Evolutionary conservation across 495 filamentous ascomycete genomes (phyloP), one percentile per base, ranked within the genome.

Genomic region (Lasiosphaeriaceae sp.): DNA sequence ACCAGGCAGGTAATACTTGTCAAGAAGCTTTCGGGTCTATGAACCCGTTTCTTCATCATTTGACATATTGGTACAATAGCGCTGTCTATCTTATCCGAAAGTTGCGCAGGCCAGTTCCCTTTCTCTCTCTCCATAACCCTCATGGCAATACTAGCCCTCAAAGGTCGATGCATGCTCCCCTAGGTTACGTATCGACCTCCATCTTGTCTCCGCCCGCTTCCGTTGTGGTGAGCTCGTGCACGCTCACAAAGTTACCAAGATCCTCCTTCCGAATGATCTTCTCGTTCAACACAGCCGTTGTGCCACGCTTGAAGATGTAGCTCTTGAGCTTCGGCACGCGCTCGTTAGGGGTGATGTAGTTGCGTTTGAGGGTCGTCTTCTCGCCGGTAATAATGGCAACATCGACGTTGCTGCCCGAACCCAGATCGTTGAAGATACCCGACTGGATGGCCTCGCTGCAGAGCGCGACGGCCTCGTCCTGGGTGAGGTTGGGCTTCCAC

Each of bases 371-470:
- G 60, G 89, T 89, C 23, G 95, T 93, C 85, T 96, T 95, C 60
- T 97, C 91, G 62, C 82, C 77, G 54, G 92, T 94, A 63, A 99
- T 97, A 58, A 99, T 83, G 59, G 91, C 92, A 46, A 99, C 86
- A 70, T 99, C 95, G 46, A 99, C 95, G 71, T 99, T 99, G 66
- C 88, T 93, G 59, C 95, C 95, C 12, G 90, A 96, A 4, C 95
- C 95, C 71, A 99, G 73, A 77, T 99, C 95, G 77, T 99, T 99
- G 82, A 94, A 99, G 73, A 99, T 97, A 84, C 95, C 95, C 11
- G 95, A 86, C 76, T 91, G 84, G 65, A 99, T 97, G 12, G 95
- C 95, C 61, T 97, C 83, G 12, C 85, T 79, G 68, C 87, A 89
- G 58, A 97, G 80, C 62, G 84, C 81, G 54, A 97, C 81, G 12